Percentiles rank a stretch among this genome's conserved stretches.
phyloP scores from a whole-genome alignment of 345 rosid species.

The Viola odorata region DNA sequence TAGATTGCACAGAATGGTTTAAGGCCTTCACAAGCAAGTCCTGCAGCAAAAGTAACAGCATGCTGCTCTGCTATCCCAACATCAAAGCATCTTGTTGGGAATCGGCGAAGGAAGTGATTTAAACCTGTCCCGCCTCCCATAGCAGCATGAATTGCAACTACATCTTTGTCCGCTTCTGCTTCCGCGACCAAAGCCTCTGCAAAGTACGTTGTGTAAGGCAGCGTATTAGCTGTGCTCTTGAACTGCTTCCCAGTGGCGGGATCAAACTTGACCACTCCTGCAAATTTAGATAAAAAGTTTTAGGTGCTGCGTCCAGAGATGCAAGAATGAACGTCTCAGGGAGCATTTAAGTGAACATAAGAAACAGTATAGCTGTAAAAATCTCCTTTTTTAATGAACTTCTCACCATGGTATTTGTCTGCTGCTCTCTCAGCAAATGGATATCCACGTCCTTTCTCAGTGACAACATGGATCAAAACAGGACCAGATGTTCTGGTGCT shows the following conservation, averaged over 20 bases:
- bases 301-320: too few species aligned
- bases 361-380: too few species aligned
- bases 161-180: slow-evolving; percentile 77
- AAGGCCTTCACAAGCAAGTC: slow-evolving; percentile 90
- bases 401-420: slow-evolving; percentile 87
- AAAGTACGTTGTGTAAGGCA: slow-evolving; percentile 81
- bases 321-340: too few species aligned
- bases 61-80: slow-evolving; percentile 99
- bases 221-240: slow-evolving; percentile 56
- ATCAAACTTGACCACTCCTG: slow-evolving; percentile 90
- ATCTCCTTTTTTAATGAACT: too few species aligned
- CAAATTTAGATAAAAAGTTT: too few species aligned
- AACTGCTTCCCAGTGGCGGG: slow-evolving; percentile 95
- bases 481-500: slow-evolving; percentile 88
- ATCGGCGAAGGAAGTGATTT: slow-evolving; percentile 80
- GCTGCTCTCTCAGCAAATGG: slow-evolving; percentile 96
- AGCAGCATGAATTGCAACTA: slow-evolving; percentile 97
- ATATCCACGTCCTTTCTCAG: slow-evolving; percentile 99
- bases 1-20: slow-evolving; percentile 95
- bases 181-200: slow-evolving; percentile 93
- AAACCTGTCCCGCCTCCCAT: slow-evolving; percentile 99
- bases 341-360: too few species aligned
- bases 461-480: slow-evolving; percentile 87
- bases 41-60: slow-evolving; percentile 97
- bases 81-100: slow-evolving; percentile 83